Evolutionary conservation across 2,329 filamentous ascomycete genomes (phyloP), one percentile per base, ranked within the genome.

Genomic region (Bipolaris zeicola): DNA sequence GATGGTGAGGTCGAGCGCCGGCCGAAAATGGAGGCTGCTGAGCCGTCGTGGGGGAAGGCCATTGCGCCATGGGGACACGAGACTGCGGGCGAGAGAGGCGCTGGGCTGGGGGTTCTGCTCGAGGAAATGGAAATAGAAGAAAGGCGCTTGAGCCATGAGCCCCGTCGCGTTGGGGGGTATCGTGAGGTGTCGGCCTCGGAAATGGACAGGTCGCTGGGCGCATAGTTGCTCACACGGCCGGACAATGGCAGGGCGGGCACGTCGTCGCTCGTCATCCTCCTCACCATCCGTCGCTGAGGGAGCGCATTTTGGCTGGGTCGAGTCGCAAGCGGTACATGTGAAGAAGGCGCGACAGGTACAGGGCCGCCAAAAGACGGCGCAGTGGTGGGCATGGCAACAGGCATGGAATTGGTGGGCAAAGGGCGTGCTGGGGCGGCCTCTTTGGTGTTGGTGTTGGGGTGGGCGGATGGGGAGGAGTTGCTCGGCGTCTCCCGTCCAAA

Each of bases 141-240:
- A 37, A 92, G 77, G 47, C 89, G 85, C 65, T 86, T 85, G 62
- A 92, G 86, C 90, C 90, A 93, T 26, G 89, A 91, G 52, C 80
- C 76, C 22, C 81, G 78, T 33, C 71, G 62, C 42, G 69, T 62
- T 45, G 80, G 76, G 39, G 65, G 50, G 49, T 64, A 59, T 36
- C 61, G 53, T 34, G 58, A 44, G 11, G 61, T 51, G 46, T 76
- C 72, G 37, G 62, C 54, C 47, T 72, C 68, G 45, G 68, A 67
- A 28, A 61, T 62, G 28, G 66, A 64, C 42, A 63, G 60, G 13
- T 71, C 69, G 47, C 55, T 58, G 26, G 67, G 57, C 11, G 60
- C 55, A 59, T 61, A 66, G 47, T 59, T 62, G 51, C 68, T 67
- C 24, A 61, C 31, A 34, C 56, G 58, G 52, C 55, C 60, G 50